Conservation (phyloP, 2,329 filamentous ascomycete species). For the Aspergillus ochraceoroseus region DNA sequence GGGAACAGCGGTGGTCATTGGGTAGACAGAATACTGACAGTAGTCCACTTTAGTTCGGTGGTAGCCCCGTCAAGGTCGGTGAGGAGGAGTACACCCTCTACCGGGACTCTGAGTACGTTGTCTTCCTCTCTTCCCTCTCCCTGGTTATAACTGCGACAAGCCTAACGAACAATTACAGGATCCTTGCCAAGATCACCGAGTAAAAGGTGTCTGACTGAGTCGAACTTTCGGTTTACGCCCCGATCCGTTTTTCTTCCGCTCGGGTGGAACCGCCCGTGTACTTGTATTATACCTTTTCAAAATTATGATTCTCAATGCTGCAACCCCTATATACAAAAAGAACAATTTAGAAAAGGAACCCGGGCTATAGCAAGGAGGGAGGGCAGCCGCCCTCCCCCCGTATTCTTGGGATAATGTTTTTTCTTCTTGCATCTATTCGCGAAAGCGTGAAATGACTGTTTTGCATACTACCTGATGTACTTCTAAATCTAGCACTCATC, state of each 20-base stretch:
- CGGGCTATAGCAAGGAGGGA: conserved; percentile 7
- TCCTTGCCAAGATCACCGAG: conserved; percentile 99
- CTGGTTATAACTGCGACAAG: not conserved
- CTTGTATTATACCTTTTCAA: conserved; percentile 34
- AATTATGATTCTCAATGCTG: conserved; percentile 27
- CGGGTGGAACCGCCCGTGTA: conserved; percentile 19
- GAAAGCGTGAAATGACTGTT: conserved; percentile 27
- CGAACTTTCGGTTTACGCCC: conserved; percentile 11
- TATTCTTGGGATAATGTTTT: conserved; percentile 18
- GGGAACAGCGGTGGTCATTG: too few species aligned
- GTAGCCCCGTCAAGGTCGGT: conserved; percentile 91
- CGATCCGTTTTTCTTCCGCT: conserved; percentile 20
- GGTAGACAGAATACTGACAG: too few species aligned
- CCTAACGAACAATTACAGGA: conserved; percentile 53
- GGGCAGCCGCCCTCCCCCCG: conserved; percentile 6
- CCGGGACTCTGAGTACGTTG: conserved; percentile 92
- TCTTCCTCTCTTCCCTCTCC: not conserved
- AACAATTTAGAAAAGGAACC: conserved; percentile 18
- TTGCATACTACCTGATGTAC: conserved; percentile 35
- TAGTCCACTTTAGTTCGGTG: conserved; percentile 67
- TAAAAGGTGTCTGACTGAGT: conserved; percentile 49
- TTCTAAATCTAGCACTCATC: conserved; percentile 28
- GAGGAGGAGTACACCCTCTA: conserved; percentile 96
- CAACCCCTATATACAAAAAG: conserved; percentile 19
- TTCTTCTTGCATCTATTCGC: conserved; percentile 21